Evolutionary conservation across 768 basidiomycete species (phyloP), one percentile per base, ranked within the genome.

Genomic region (Trametes gibbosa): DNA sequence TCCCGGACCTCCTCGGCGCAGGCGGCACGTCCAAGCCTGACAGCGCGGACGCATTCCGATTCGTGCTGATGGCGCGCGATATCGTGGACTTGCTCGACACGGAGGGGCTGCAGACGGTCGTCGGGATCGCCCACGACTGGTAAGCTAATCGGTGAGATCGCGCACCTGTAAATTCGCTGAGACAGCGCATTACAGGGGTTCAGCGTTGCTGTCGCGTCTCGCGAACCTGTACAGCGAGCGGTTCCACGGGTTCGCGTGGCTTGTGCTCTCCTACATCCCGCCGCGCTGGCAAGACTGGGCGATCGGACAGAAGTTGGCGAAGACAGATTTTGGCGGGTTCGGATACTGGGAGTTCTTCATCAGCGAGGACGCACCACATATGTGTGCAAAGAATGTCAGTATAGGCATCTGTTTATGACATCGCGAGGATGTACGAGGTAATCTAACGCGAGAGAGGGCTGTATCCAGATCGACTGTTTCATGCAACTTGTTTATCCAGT

Each of bases 1-100:
- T 72, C 17, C 80, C 80, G 0, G 81, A 82, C 62, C 71, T 77
- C 62, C 73, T 82, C 12, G 81, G 81, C 1, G 74, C 70, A 21
- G 81, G 79, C 16, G 73, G 63, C 12, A 81, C 81, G 1, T 74
- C 74, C 56, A 81, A 81, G 66, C 74, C 80, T 3, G 63, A 47
- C 0, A 72, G 76, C 27, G 49, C 56, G 10, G 59, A 63, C 9
- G 55, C 62, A 37, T 77, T 73, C 62, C 63, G 62, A 5, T 43
- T 40, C 3, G 69, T 57, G 9, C 48, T 43, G 37, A 59, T 77
- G n/a, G 54, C 66, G 6, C 55, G 62, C 9, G 76, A 77, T 50
- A 46, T 76, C 23, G 63, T 73, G n/a, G 74, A 72, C 13, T 66
- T 77, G 3, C 65, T 77, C 37, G 72, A 76, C 46, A 56, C 54